Percentiles rank a stretch among this genome's conserved stretches.
phyloP scores from a whole-genome alignment of 2,329 filamentous ascomycete species.

The Neonectria neomacrospora region DNA sequence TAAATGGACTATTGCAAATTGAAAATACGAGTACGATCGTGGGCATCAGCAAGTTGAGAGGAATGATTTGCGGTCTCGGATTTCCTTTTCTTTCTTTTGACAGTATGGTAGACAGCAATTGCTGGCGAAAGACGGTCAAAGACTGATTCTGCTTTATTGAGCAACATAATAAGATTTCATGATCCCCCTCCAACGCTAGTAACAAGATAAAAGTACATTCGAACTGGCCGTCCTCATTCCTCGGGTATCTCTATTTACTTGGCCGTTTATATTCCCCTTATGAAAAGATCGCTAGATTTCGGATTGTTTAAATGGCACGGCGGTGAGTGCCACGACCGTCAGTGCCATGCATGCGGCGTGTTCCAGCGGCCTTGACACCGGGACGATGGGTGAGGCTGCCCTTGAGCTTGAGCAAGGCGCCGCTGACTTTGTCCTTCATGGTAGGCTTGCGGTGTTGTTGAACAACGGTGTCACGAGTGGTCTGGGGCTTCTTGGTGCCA shows the following conservation, averaged over 20 bases:
- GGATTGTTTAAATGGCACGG: conserved; percentile 32
- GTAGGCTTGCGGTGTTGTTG: conserved; percentile 75
- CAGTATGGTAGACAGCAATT: conserved; percentile 33
- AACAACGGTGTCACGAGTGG: conserved; percentile 56
- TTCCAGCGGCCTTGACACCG: conserved; percentile 80
- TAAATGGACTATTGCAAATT: too few species aligned
- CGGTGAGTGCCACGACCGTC: conserved; percentile 71
- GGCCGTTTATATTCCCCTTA: background rate
- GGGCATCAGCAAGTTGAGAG: background rate
- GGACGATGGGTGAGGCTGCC: conserved; percentile 75
- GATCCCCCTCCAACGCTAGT: conserved; percentile 29
- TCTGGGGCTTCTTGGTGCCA: conserved; percentile 46
- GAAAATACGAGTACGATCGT: background rate
- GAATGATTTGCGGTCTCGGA: background rate
- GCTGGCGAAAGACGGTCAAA: conserved; percentile 19
- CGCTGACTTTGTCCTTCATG: conserved; percentile 81
- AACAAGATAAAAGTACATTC: conserved; percentile 41
- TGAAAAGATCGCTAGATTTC: background rate
- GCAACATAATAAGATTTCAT: conserved; percentile 31
- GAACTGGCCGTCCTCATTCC: conserved; percentile 2
- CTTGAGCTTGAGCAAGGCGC: conserved; percentile 78
- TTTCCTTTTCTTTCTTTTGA: conserved; percentile 12
- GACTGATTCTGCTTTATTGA: conserved; percentile 20
- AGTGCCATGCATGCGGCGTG: conserved; percentile 78
- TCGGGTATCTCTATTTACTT: conserved; percentile 17